phyloP scores from a whole-genome alignment of 2,329 filamentous ascomycete species.

The Exophiala alcalophila region DNA sequence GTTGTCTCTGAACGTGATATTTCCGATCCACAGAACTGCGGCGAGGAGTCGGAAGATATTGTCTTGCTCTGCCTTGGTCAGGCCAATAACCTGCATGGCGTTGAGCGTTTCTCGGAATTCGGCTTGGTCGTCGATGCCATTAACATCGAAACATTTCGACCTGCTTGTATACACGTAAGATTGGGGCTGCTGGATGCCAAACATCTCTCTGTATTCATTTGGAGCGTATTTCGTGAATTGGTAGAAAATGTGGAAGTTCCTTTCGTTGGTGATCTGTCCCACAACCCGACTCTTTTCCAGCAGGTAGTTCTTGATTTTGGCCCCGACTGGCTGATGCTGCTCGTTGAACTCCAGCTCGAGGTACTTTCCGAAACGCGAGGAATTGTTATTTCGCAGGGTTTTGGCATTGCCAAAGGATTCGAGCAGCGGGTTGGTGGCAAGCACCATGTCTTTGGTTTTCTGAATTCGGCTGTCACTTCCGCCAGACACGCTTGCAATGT shows the following conservation, averaged over 20 bases:
- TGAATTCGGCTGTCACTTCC: conserved; percentile 82
- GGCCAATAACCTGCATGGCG: conserved; percentile 91
- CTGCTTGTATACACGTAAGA: conserved; percentile 91
- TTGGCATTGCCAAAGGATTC: conserved; percentile 99
- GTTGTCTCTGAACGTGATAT: conserved; percentile 86
- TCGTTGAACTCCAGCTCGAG: conserved; percentile 94
- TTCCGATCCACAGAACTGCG: conserved; percentile 89
- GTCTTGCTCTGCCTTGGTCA: conserved; percentile 85
- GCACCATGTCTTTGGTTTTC: conserved; percentile 98
- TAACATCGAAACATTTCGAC: conserved; percentile 92
- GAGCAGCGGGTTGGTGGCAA: conserved; percentile 93
- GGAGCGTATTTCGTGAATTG: conserved; percentile 95
- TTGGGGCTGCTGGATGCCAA: conserved; percentile 85
- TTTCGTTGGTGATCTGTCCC: conserved; percentile 89
- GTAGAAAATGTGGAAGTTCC: conserved; percentile 99
- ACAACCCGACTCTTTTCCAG: conserved; percentile 94
- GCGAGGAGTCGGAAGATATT: conserved; percentile 95
- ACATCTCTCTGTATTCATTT: conserved; percentile 79
- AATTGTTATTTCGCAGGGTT: conserved; percentile 97
- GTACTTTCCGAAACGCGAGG: conserved; percentile 96
- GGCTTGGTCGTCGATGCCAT: conserved; percentile 84
- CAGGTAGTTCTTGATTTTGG: conserved; percentile 97
- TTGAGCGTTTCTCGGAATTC: conserved; percentile 89
- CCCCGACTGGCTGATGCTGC: conserved; percentile 87
- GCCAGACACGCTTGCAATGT: conserved; percentile 95